phyloP scores from a whole-genome alignment of 768 basidiomycete species.

The Coprinopsis strossmayeri region DNA sequence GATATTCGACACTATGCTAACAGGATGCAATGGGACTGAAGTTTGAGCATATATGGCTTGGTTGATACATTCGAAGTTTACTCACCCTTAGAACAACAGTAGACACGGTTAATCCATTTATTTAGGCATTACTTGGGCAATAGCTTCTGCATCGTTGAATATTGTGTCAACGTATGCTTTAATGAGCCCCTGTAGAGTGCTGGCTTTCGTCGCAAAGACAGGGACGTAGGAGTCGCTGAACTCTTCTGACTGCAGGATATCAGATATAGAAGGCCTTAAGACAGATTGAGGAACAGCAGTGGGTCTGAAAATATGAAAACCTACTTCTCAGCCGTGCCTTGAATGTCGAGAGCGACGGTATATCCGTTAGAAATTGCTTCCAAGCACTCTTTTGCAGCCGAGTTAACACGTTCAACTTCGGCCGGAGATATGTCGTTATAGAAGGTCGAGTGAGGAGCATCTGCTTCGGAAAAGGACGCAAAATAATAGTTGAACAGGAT shows the following conservation, averaged over 20 bases:
- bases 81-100: not conserved
- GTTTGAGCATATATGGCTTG: not conserved
- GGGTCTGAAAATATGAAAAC: too few species aligned
- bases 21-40: conserved; percentile 76
- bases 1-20: conserved; percentile 70
- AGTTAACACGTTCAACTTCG: conserved; percentile 17
- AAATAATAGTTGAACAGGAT: conserved; percentile 37
- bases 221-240: not conserved
- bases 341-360: not conserved
- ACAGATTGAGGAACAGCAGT: too few species aligned
- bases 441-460: conserved; percentile 20
- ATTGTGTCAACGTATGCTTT: not conserved
- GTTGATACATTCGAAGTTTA: not conserved
- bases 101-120: not conserved
- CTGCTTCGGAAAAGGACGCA: conserved; percentile 17
- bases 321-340: not conserved
- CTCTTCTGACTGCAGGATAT: not conserved
- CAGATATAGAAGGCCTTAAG: not conserved
- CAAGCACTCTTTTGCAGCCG: conserved; percentile 6
- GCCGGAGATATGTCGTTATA: conserved; percentile 19
- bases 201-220: not conserved
- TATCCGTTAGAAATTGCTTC: not conserved
- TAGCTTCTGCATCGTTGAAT: not conserved
- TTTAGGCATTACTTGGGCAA: not conserved
- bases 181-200: not conserved